Conservation (phyloP, 495 filamentous ascomycete species). For the Penicillium ochrochloron region DNA sequence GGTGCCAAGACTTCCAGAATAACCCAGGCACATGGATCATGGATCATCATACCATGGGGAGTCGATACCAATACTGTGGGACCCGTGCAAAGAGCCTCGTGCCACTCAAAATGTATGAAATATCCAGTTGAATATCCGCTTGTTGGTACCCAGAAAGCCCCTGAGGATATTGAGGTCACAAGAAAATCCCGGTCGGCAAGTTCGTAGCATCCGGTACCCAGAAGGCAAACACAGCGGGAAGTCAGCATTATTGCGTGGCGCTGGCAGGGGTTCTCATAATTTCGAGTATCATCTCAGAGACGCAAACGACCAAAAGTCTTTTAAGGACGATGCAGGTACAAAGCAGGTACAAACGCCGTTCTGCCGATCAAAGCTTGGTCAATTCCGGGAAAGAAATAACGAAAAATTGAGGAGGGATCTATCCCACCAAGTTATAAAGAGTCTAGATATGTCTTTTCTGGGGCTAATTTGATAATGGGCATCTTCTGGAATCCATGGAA, state of each 20-base stretch:
- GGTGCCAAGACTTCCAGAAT: background rate
- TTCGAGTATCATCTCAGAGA: background rate
- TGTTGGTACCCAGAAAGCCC: no score
- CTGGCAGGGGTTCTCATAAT: background rate
- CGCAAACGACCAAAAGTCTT: background rate
- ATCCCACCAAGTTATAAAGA: background rate
- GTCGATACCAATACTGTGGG: background rate
- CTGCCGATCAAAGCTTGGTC: slow-evolving; percentile 2
- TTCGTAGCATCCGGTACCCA: background rate
- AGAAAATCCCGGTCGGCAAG: background rate
- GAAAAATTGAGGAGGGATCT: background rate
- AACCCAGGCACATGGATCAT: background rate
- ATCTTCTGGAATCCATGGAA: background rate
- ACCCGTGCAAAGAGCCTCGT: background rate
- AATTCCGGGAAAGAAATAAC: background rate
- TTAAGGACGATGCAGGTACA: background rate
- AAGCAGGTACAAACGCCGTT: background rate
- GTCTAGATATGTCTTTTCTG: background rate
- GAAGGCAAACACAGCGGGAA: no score
- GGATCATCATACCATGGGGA: no score
- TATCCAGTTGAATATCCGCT: background rate
- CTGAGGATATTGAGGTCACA: background rate
- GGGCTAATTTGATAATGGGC: background rate
- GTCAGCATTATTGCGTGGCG: background rate
- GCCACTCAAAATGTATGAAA: background rate